phyloP scores from a whole-genome alignment of 768 basidiomycete genomes.

The Podaxis carcinomalis region DNA sequence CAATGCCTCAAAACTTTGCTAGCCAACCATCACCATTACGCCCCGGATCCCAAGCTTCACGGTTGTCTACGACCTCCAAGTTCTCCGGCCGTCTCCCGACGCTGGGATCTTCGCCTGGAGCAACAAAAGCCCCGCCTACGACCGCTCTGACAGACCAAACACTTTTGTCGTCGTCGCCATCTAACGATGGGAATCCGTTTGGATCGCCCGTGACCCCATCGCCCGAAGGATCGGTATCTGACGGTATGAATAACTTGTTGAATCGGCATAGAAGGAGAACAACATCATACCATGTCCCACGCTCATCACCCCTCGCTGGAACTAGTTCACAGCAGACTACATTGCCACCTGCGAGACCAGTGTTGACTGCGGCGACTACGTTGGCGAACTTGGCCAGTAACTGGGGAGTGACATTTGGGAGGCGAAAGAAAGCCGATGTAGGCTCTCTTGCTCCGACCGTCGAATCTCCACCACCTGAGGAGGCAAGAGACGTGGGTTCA shows the following conservation, averaged over 20 bases:
- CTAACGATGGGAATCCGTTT: slow-evolving; percentile 37
- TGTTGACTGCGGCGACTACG: slow-evolving; percentile 43
- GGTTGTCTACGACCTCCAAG: slow-evolving; percentile 62
- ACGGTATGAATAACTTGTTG: slow-evolving; percentile 48
- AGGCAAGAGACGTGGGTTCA: background rate
- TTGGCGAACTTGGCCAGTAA: slow-evolving; percentile 57
- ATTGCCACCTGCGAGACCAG: slow-evolving; percentile 24
- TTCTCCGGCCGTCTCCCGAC: slow-evolving; percentile 66
- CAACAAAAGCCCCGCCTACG: slow-evolving; percentile 60
- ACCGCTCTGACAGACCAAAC: slow-evolving; percentile 61
- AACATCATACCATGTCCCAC: slow-evolving; percentile 54
- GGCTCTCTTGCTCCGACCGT: slow-evolving; percentile 21
- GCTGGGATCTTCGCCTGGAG: slow-evolving; percentile 44
- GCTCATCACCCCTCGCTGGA: slow-evolving; percentile 41
- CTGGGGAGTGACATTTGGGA: slow-evolving; percentile 63
- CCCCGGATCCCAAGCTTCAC: slow-evolving; percentile 69
- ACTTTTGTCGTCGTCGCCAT: slow-evolving; percentile 40
- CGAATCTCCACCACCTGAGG: slow-evolving; percentile 21
- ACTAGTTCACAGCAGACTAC: slow-evolving; percentile 23
- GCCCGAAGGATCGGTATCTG: slow-evolving; percentile 57
- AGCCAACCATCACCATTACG: slow-evolving; percentile 53
- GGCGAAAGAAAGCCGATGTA: slow-evolving; percentile 40
- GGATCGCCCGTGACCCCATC: slow-evolving; percentile 45
- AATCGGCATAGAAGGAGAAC: slow-evolving; percentile 44
- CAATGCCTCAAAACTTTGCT: slow-evolving; percentile 32